Evolutionary conservation across 805 yeast genomes (phyloP).

Genomic region (Myxozyma melibiosi): DNA sequence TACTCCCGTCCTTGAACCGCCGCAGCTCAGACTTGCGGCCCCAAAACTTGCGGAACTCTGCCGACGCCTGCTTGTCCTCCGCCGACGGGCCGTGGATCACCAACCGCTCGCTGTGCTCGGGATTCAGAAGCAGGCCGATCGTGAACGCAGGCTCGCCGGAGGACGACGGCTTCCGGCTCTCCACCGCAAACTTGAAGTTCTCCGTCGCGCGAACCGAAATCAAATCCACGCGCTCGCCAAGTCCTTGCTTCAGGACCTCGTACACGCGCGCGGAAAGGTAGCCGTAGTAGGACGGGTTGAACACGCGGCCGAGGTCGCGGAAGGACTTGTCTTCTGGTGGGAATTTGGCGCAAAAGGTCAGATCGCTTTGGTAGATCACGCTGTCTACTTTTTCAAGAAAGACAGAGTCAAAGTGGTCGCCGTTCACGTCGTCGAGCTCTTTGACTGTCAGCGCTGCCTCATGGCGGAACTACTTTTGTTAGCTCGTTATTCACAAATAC

Average conservation of each 20-base stretch:
- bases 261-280: conserved; percentile 49
- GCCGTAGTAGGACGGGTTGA: conserved; percentile 24
- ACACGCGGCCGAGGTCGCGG: conserved; percentile 20
- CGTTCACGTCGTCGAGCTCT: conserved; percentile 74
- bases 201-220: conserved; percentile 40
- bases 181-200: conserved; percentile 40
- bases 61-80: conserved; percentile 59
- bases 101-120: conserved; percentile 73
- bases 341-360: conserved; percentile 5
- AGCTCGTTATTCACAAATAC: conserved; percentile 18
- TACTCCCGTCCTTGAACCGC: conserved; percentile 89
- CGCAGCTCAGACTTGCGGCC: conserved; percentile 82
- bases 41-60: conserved; percentile 83
- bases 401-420: conserved; percentile 78
- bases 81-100: conserved; percentile 85
- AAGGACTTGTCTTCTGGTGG: conserved; percentile 24
- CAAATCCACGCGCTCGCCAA: conserved; percentile 44
- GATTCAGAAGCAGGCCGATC: conserved; percentile 69
- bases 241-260: conserved; percentile 35
- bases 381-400: conserved; percentile 62
- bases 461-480: conserved; percentile 50
- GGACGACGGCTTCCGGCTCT: conserved; percentile 28
- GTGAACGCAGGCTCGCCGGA: conserved; percentile 25
- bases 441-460: conserved; percentile 69
- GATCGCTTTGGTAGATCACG: conserved; percentile 63